Base-by-base conservation (phyloP, 495 filamentous ascomycete genomes). In the Podospora didyma region DNA sequence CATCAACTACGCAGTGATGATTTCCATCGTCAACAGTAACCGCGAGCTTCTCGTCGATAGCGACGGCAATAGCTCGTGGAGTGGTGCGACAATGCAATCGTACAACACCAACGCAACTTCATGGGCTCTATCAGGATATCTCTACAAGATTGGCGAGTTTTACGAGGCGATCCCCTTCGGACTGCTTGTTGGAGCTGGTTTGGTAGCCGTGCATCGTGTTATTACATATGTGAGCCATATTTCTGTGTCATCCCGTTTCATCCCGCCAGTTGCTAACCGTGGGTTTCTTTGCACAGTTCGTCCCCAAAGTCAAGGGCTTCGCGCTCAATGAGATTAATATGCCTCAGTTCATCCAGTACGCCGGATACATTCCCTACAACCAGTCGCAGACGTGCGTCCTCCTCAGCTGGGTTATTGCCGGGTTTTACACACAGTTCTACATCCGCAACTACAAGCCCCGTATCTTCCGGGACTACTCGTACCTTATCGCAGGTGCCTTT, bases 391-490 rank as follows among this genome's bases (percentile, higher is more conserved):
- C 77, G 9, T 63, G 69, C 46, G 67, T 72, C 34, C n/a, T 69
- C 22, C 46, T 62, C 37, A 62, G 59, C 53, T 56, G 59, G 24
- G 39, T 65, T 12, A 47, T 66, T 20, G 52, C 53, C 7, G 79
- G 80, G 3, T 68, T 83, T 61, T 75, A 73, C 51, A 63, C 69
- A 6, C 83, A 86, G 64, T 75, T 70, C 50, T 86, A 77, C 49
- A 66, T 86, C 7, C 70, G 82, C 6, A 75, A 77, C 54, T 71
- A 77, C 49, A 46, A 64, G 0, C 80, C 82, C 3, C 53, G 68
- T 1, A 69, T 79, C 28, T 86, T 83, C 69, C 76, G 77, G 60
- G 75, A 85, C 57, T 85, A 82, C 53, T 80, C 76, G 24, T 86
- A 84, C 53, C 68, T 85, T 0, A 61, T 85, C 6, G 74, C 75